These are phyloP conservation scores for Hericium erinaceus DNA, from an alignment of 768 basidiomycete genomes.

Conservation along the genomic window DNA sequence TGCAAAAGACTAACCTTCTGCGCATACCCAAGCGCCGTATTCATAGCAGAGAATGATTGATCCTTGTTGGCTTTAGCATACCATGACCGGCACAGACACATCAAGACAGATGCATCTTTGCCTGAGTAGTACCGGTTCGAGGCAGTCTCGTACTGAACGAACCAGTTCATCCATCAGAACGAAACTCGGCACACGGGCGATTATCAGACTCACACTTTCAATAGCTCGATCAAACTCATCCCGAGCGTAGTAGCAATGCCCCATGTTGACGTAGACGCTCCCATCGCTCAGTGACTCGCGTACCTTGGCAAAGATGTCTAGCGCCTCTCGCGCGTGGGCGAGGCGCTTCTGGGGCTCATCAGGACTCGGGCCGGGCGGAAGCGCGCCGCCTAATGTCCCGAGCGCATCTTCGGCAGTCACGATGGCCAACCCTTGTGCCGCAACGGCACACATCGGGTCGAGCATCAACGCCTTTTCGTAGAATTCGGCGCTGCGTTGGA, in stretches of 20 bases:
- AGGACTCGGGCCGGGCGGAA: slow-evolving; percentile 31
- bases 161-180: neutral
- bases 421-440: slow-evolving; percentile 93
- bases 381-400: slow-evolving; percentile 50
- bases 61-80: slow-evolving; percentile 91
- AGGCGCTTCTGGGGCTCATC: slow-evolving; percentile 62
- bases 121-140: slow-evolving; percentile 67
- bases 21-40: slow-evolving; percentile 74
- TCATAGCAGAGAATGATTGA: slow-evolving; percentile 73
- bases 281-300: slow-evolving; percentile 77
- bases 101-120: slow-evolving; percentile 64
- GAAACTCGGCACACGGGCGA: slow-evolving; percentile 20
- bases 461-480: slow-evolving; percentile 85
- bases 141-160: slow-evolving; percentile 80
- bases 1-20: slow-evolving; percentile 46
- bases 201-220: slow-evolving; percentile 57
- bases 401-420: slow-evolving; percentile 88
- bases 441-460: slow-evolving; percentile 82
- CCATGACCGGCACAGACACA: slow-evolving; percentile 89
- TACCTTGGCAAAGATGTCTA: slow-evolving; percentile 85
- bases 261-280: slow-evolving; percentile 92
- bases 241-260: slow-evolving; percentile 86
- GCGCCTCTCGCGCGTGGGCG: slow-evolving; percentile 75
- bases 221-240: slow-evolving; percentile 96
- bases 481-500: slow-evolving; percentile 78